Evolutionary conservation across 192 early-diverging fungal species (phyloP).

Genomic region (Coemansia sp.): DNA sequence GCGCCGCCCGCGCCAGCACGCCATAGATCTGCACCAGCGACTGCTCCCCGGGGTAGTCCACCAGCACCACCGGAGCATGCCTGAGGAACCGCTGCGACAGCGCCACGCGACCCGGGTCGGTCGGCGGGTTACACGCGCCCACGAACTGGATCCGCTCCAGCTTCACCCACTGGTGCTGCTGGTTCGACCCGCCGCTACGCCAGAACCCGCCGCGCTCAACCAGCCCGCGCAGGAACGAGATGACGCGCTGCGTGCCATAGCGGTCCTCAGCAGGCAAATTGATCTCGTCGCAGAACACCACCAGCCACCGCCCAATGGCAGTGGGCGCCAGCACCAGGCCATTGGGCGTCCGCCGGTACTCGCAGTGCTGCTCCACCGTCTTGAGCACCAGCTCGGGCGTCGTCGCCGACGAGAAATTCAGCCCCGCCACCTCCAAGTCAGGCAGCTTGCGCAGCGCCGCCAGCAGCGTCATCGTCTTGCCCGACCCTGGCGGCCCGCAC

Average conservation of each 20-base stretch:
- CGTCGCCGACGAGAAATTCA: constrained; percentile 99
- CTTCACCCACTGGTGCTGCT: constrained; percentile 79
- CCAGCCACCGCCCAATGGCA: constrained; percentile 87
- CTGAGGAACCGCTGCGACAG: constrained; percentile 95
- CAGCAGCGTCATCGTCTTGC: constrained; percentile 99
- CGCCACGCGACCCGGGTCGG: constrained; percentile 96
- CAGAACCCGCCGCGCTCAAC: constrained; percentile 97
- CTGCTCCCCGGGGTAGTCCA: constrained; percentile 93
- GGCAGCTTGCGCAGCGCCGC: constrained; percentile 90
- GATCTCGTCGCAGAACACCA: constrained; percentile 99
- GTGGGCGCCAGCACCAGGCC: constrained; percentile 85
- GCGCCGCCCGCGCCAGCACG: constrained; percentile 86
- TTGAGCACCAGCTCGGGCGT: constrained; percentile 92
- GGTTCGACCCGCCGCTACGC: constrained; percentile 68
- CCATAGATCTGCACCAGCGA: constrained; percentile 95
- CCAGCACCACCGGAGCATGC: constrained; percentile 94
- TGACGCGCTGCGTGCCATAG: constrained; percentile 97
- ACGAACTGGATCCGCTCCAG: constrained; percentile 99
- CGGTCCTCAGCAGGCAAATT: constrained; percentile 95
- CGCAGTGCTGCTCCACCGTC: constrained; percentile 97
- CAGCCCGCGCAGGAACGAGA: constrained; percentile 92
- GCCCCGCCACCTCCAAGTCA: constrained; percentile 94
- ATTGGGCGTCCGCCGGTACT: constrained; percentile 92
- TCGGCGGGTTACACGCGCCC: constrained; percentile 99
- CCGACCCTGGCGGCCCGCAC: constrained; percentile 98